Evolutionary conservation across 352 stramenopile species (phyloP), one percentile per base, ranked within the genome.

Genomic region (Poterioochromonas sp.): DNA sequence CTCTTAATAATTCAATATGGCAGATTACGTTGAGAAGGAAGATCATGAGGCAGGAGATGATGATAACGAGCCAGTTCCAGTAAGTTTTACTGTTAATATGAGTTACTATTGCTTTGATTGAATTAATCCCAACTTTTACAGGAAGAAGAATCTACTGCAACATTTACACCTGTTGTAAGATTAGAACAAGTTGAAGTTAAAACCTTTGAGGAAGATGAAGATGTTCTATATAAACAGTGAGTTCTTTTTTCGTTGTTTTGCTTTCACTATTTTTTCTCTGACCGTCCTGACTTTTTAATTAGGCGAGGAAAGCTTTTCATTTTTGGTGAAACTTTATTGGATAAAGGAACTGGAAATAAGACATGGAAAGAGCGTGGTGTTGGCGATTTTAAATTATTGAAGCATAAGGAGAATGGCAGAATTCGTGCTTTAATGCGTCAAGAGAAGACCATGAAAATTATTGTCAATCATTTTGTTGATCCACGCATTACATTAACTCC

Each of bases 381-480:
- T 74, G 95, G 95, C 58, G 92, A 98, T 73, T 90, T 95, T 70
- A 93, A 93, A 76, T 96, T 99, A 85, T 88, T 99, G 77, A 94
- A 97, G 82, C 94, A 99, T 89, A 94, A 93, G 84, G 91, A 97
- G 80, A 84, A 90, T 65, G 77, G 86, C 73, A 81, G 84, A 20
- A 89, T 98, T 79, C 90, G 95, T 80, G 86, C 97, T 73, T 87
- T 99, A 37, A 98, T 99, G 95, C 90, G 94, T 77, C 94, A 98
- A 85, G 95, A 98, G 84, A 98, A 98, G 85, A 99, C 94, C 40
- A 96, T 97, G 90, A 99, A 99, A 87, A 92, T 99, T 80, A 93
- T 98, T 85, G 87, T 92, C 74, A 99, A 99, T 85, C 94, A 98
- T 87, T 87, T 97, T 47, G 85, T 97, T 18, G 94, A 98, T 87